These are phyloP conservation scores for Talaromyces sp. DNA, from an alignment of 2,329 filamentous ascomycete species.

Conservation along the genomic window DNA sequence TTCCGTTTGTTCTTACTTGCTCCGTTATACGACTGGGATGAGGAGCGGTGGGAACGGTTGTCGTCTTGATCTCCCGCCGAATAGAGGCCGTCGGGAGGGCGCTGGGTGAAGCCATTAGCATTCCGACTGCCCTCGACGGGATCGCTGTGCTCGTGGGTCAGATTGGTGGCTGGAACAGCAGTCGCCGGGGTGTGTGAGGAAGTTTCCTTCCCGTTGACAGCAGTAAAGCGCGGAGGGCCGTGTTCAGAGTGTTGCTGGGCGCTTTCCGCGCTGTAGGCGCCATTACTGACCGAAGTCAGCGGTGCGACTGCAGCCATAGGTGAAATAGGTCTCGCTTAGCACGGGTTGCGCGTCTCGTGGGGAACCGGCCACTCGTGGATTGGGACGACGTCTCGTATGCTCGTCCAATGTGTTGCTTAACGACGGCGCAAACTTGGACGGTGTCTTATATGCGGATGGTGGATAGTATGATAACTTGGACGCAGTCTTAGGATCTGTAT, in stretches of 20 bases:
- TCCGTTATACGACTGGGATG: slow-evolving; percentile 17
- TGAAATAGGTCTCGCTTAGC: background rate
- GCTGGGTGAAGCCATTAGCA: slow-evolving; percentile 27
- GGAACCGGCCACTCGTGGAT: background rate
- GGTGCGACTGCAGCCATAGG: slow-evolving; percentile 33
- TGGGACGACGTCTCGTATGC: background rate
- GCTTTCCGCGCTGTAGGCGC: slow-evolving; percentile 28
- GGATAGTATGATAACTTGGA: background rate
- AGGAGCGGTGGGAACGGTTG: slow-evolving; percentile 19
- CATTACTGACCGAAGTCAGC: slow-evolving; percentile 25
- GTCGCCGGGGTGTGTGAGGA: background rate
- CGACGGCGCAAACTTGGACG: background rate
- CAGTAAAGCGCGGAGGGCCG: slow-evolving; percentile 42
- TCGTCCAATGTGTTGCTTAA: background rate
- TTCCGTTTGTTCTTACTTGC: slow-evolving; percentile 58
- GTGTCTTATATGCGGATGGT: background rate
- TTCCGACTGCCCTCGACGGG: slow-evolving; percentile 14
- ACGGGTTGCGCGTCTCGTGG: background rate
- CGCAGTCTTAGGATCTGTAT: background rate
- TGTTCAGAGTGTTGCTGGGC: slow-evolving; percentile 31
- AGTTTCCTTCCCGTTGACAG: slow-evolving; percentile 39
- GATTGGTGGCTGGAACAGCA: slow-evolving; percentile 12
- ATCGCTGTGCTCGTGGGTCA: slow-evolving; percentile 17
- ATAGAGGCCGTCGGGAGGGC: slow-evolving; percentile 48
- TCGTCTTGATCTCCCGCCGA: slow-evolving; percentile 19